Evolutionary conservation across 176 grass and related monocot genomes (phyloP), one percentile per base, ranked within the genome.

Genomic region (Saccharum officinarum): DNA sequence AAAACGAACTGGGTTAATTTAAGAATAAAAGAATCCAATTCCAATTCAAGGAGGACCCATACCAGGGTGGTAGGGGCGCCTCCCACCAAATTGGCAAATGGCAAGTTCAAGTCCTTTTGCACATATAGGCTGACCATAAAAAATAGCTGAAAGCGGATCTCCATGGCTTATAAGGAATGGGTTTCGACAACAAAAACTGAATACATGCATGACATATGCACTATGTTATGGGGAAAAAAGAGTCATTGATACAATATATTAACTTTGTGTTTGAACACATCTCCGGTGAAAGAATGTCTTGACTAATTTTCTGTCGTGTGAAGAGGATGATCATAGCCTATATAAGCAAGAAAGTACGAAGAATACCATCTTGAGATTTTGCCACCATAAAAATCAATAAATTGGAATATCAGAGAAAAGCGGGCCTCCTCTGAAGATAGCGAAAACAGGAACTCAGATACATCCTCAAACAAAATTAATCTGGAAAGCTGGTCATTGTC

Each of bases 391-490:
- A 95, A 98, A 90, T 98, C 93, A 83, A 98, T 92, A 83, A 98
- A 95, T 85, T 98, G 96, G 83, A 89, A 95, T 83, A 98, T 89
- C 46, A 98, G 84, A 71, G 93, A 95, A 86, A 98, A 91, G 73
- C 84, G 85, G 68, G 93, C 93, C 74, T 94, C 89, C 71, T 95
- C 86, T 79, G 96, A 98, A 55, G 89, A 92, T 84, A 98, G 80
- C 75, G 96, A 98, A 78, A 98, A 98, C 57, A 95, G 61, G 67
- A 90, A 98, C 39, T 98, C 96, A 17, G 50, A 77, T 69, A 98
- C 67, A 75, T 98, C 96, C 74, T 98, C 96, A 92, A 98, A 98
- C 69, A 95, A 94, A 84, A 98, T 94, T 77, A 98, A 87, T 83
- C 93, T 92, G 69, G 93, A 92, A 88, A 98, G 93, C 71, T 92